Evolutionary conservation across 139 green algal genomes (phyloP).

Genomic region (Raphidocelis subcapitata): DNA sequence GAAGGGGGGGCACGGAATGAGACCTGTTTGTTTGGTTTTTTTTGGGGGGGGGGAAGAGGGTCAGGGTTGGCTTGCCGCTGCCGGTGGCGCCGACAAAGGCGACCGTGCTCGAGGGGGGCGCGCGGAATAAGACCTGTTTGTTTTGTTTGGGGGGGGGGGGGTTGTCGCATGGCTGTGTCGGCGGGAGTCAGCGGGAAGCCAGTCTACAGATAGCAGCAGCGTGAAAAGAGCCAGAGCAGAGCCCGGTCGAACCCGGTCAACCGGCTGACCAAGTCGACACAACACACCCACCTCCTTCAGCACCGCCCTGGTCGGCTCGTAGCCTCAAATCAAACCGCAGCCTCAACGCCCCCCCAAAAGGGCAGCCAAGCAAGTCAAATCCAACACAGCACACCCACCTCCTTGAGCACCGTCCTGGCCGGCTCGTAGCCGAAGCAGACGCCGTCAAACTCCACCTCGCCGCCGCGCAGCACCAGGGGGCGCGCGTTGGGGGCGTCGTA

Average conservation of each 20-base stretch:
- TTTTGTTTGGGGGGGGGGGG: neutral
- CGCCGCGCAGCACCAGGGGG: constrained; percentile 40
- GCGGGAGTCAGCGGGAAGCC: too few relatives aligned
- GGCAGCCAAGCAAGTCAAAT: too few relatives aligned
- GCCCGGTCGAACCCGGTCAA: too few relatives aligned
- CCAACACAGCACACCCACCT: neutral
- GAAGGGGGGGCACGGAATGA: constrained; percentile 59
- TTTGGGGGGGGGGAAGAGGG: too few relatives aligned
- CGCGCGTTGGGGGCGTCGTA: constrained; percentile 58
- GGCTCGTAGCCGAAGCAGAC: constrained; percentile 68
- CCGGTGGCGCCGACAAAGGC: constrained; percentile 81
- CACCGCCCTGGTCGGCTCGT: constrained; percentile 30
- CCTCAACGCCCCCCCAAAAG: too few relatives aligned
- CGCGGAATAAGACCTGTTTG: neutral
- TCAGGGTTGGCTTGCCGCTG: constrained; percentile 83
- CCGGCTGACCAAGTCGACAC: neutral
- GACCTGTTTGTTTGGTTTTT: constrained; percentile 52
- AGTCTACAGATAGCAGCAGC: too few relatives aligned
- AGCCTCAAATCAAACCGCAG: constrained; percentile 67
- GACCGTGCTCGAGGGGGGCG: constrained; percentile 47
- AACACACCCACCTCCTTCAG: constrained; percentile 12
- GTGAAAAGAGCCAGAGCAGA: too few relatives aligned
- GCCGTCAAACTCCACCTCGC: constrained; percentile 53
- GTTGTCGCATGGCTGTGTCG: neutral
- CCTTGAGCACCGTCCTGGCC: constrained; percentile 10